Base-by-base conservation (phyloP, 306 rosid genomes). In the Hippophae rhamnoides region DNA sequence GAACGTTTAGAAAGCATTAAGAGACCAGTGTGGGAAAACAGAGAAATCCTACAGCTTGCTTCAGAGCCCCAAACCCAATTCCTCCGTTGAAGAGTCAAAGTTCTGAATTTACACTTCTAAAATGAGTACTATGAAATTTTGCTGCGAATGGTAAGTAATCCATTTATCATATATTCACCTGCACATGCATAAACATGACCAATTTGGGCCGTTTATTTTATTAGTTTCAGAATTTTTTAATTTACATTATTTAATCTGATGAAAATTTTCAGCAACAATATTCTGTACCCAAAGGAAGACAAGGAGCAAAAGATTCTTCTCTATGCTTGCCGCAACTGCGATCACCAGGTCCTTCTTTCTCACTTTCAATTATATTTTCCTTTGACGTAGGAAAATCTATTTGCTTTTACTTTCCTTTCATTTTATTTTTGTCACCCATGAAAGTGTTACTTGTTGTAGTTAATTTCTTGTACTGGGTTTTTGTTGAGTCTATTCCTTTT, bases 51-150 rank as follows among this genome's bases (percentile, higher is more conserved):
- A 31, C 38, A 31, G 38, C 38, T 4, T 31, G 1, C 38, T 31
- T 31, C 38, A 31, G 38, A 31, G 38, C 38, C 38, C 38, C 38
- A 5, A 31, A 31, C 4, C 38, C 38, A 31, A 31, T 2, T 31
- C 3, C 38, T 31, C 5, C 38, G 5, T 31, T 31, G 38, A 31
- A 31, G 38, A 31, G 38, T 31, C 38, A 31, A 31, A 31, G 38
- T 31, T 31, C 38, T 31, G 5, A 31, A 31, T 31, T 31, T 31
- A 31, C 38, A 31, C 38, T 31, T 31, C 42, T 72, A 92, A 86
- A 62, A 87, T 92, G 99, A 86, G 95, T 80, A 74, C 96, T 70
- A 88, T 92, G 99, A 92, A 92, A 49, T 92, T 92, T 79, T 92
- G 99, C 82, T 95, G 96, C 60, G 96, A 92, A 82, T 92, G 99